Percentiles rank a stretch among this genome's conserved stretches.
Conservation (phyloP, 2,329 filamentous ascomycete species). For the Tetracladium maxilliforme region DNA sequence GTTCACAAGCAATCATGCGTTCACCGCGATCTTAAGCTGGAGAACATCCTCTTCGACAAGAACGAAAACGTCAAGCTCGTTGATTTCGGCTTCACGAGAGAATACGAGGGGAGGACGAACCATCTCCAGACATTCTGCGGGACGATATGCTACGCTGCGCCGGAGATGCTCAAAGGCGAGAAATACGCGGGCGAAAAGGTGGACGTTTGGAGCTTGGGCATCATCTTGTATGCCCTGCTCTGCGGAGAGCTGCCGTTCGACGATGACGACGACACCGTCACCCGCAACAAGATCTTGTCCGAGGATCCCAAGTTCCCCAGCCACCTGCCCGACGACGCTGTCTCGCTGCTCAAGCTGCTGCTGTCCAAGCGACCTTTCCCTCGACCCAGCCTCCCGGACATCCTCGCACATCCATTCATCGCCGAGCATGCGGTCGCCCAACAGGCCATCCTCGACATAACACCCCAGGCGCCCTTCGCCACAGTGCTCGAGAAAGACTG, state of each 20-base stretch:
- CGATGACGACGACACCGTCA: conserved; percentile 83
- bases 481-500: conserved; percentile 83
- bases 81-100: conserved; percentile 94
- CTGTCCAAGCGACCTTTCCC: conserved; percentile 82
- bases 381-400: conserved; percentile 69
- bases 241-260: conserved; percentile 87
- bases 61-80: conserved; percentile 95
- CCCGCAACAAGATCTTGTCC: conserved; percentile 69
- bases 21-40: conserved; percentile 89
- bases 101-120: conserved; percentile 90
- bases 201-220: conserved; percentile 84
- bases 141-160: conserved; percentile 93
- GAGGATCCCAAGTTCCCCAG: conserved; percentile 80
- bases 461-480: conserved; percentile 69
- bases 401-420: conserved; percentile 77
- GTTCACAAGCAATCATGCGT: conserved; percentile 93
- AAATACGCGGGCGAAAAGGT: conserved; percentile 98
- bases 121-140: conserved; percentile 96
- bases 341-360: conserved; percentile 61
- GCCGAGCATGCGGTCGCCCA: conserved; percentile 77
- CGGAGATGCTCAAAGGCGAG: conserved; percentile 96
- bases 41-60: conserved; percentile 93
- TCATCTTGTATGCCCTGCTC: conserved; percentile 71
- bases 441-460: conserved; percentile 73
- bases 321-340: conserved; percentile 62